Evolutionary conservation across 129 eudicot genomes (phyloP).

Genomic region (Helianthus annuus): HanXRQr2.0-SUNRISE NC_035435.2:107478156-107478655

Average conservation of each 20-base stretch:
- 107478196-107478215: slow-evolving; percentile 71
- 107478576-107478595: neutral
- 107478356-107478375: neutral
- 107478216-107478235: slow-evolving; percentile 94
- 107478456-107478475: slow-evolving; percentile 91
- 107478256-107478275: slow-evolving; percentile 89
- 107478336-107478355: neutral
- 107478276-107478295: slow-evolving; percentile 41
- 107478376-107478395: neutral
- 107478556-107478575: neutral
- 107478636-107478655: slow-evolving; percentile 80
- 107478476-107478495: slow-evolving; percentile 99
- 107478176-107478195: slow-evolving; percentile 84
- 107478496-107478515: slow-evolving; percentile 92
- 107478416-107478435: slow-evolving; percentile 77
- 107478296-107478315: slow-evolving; percentile 1
- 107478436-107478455: slow-evolving; percentile 93
- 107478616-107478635: slow-evolving; percentile 75
- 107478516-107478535: slow-evolving; percentile 45
- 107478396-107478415: neutral
- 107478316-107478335: neutral
- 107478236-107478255: slow-evolving; percentile 91
- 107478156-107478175: slow-evolving; percentile 60
- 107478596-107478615: slow-evolving; percentile 10
- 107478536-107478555: neutral